phyloP scores from a whole-genome alignment of 2,329 filamentous ascomycete genomes.

The Cadophora malorum region DNA sequence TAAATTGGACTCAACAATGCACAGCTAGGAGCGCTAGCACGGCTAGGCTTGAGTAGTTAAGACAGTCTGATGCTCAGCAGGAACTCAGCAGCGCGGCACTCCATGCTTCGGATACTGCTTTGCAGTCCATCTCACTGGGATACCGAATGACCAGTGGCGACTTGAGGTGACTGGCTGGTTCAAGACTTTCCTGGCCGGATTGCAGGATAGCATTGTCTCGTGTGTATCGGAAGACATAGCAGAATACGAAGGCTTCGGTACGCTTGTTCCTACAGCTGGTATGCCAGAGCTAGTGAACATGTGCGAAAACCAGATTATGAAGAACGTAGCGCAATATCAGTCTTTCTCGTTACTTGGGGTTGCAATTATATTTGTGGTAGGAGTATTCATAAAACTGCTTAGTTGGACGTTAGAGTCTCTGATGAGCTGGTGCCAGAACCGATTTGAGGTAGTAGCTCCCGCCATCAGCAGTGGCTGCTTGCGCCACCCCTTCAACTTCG shows the following conservation, averaged over 20 bases:
- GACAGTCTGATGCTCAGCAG: slow-evolving; percentile 1
- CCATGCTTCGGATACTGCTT: not conserved
- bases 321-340: not conserved
- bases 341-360: not conserved
- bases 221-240: not conserved
- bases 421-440: not conserved
- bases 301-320: slow-evolving; percentile 2
- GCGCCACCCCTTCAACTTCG: not conserved
- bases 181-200: not conserved
- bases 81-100: not conserved
- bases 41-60: not conserved
- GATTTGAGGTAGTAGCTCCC: not conserved
- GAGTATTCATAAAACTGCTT: not conserved
- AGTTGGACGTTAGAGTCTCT: not conserved
- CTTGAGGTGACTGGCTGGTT: not conserved
- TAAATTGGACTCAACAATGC: not conserved
- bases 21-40: not conserved
- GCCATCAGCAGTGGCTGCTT: not conserved
- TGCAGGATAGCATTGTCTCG: not conserved
- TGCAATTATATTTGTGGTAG: not conserved
- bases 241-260: not conserved
- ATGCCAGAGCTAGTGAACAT: not conserved
- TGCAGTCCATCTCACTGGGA: not conserved
- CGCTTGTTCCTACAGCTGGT: not conserved
- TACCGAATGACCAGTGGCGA: slow-evolving; percentile 1